These are phyloP conservation scores for Hydrangea macrophylla DNA, from an alignment of 148 eudicot species.

Conservation along the genomic window DNA sequence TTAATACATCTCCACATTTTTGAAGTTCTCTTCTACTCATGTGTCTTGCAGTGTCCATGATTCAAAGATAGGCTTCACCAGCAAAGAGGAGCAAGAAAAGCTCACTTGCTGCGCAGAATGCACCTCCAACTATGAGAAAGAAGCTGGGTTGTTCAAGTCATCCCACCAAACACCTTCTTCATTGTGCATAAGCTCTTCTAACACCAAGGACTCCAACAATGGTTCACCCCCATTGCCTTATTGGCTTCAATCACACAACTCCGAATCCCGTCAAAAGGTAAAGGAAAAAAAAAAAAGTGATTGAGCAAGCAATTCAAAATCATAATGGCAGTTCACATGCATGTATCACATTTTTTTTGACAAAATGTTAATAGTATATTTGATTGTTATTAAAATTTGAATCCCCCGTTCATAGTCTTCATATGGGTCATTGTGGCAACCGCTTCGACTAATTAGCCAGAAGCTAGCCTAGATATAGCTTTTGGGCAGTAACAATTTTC, in stretches of 20 bases:
- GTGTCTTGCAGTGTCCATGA: constrained; percentile 34
- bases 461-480: no score
- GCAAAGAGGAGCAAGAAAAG: constrained; percentile 34
- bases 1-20: neutral
- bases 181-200: constrained; percentile 9
- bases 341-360: no score
- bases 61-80: constrained; percentile 18
- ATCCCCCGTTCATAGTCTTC: no score
- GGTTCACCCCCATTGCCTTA: constrained; percentile 30
- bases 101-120: constrained; percentile 50
- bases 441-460: no score
- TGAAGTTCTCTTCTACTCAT: neutral
- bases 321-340: no score
- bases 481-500: no score
- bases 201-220: constrained; percentile 23
- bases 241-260: constrained; percentile 41
- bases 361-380: no score
- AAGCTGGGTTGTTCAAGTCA: constrained; percentile 18
- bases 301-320: no score
- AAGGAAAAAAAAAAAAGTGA: no score
- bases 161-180: constrained; percentile 4
- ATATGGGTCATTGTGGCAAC: no score
- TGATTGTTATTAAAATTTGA: no score
- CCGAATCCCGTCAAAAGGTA: constrained; percentile 29
- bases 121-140: constrained; percentile 46